A percentile compares a stretch with the other conserved stretches of the same genome.
phyloP scores from a whole-genome alignment of 2,329 filamentous ascomycete species.

The Aspergillus sp. region DNA sequence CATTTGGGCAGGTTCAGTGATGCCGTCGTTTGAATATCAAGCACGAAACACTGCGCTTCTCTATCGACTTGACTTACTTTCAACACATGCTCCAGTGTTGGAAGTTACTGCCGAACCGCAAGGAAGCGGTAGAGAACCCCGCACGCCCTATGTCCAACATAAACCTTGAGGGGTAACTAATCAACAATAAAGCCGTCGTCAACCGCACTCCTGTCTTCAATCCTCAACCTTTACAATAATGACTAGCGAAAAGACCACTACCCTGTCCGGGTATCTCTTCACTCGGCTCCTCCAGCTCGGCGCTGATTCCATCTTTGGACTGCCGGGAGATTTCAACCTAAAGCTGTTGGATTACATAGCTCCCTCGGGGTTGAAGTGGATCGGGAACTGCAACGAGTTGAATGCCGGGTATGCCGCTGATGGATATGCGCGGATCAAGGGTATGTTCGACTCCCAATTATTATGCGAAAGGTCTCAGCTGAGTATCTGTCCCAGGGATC shows the following conservation, averaged over 20 bases:
- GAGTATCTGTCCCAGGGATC: constrained; percentile 2
- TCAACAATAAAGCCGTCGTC: constrained; percentile 1
- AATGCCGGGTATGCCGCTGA: constrained; percentile 52
- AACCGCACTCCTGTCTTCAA: constrained; percentile 9
- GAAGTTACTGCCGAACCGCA: too few relatives aligned
- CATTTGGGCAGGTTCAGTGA: too few relatives aligned
- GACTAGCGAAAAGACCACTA: constrained; percentile 8
- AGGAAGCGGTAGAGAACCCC: not conserved
- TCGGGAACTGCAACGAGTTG: constrained; percentile 63
- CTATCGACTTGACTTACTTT: too few relatives aligned
- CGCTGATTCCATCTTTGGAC: constrained; percentile 58
- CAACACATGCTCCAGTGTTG: too few relatives aligned
- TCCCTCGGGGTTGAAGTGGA: constrained; percentile 55
- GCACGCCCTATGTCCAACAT: not conserved
- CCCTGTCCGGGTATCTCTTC: constrained; percentile 52
- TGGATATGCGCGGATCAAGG: constrained; percentile 26
- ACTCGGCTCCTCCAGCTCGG: constrained; percentile 57
- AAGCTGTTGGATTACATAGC: constrained; percentile 60
- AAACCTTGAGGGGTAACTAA: not conserved
- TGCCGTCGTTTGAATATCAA: too few relatives aligned
- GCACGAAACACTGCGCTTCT: too few relatives aligned
- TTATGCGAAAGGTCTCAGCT: not conserved
- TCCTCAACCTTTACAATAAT: not conserved
- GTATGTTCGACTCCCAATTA: constrained; percentile 27
- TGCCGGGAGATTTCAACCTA: constrained; percentile 69